Conservation (phyloP, 2,329 filamentous ascomycete species). For the Thermothelomyces thermophilus region DNA sequence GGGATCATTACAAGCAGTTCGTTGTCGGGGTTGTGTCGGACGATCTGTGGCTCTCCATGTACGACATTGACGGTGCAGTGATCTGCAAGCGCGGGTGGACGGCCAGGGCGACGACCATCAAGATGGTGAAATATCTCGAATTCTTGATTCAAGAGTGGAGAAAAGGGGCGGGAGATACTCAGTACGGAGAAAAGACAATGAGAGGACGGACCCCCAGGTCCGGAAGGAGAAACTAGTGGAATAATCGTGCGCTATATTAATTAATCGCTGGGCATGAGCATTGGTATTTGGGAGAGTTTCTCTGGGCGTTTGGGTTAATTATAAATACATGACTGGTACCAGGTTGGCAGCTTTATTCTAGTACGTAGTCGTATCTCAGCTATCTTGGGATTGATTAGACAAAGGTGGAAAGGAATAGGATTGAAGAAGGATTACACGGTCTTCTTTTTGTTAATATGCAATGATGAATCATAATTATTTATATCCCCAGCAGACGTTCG, state of each 20-base stretch:
- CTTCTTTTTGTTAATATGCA: no score
- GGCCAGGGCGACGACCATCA: slow-evolving; percentile 5
- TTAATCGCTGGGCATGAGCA: neutral
- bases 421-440: no score
- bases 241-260: neutral
- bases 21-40: slow-evolving; percentile 13
- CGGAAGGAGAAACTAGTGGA: neutral
- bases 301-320: no score
- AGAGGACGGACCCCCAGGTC: no score
- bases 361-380: no score
- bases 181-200: neutral
- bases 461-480: no score
- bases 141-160: slow-evolving; percentile 14
- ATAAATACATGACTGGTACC: no score
- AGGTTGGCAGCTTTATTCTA: no score
- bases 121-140: slow-evolving; percentile 10
- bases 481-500: no score
- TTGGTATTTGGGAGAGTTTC: no score
- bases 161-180: slow-evolving; percentile 2
- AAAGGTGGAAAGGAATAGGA: no score
- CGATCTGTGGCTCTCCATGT: slow-evolving; percentile 7
- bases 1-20: slow-evolving; percentile 17
- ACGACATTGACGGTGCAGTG: neutral
- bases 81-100: slow-evolving; percentile 3
- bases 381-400: no score